phyloP scores from a whole-genome alignment of 2,329 filamentous ascomycete genomes.

The Zasmidium citrigriseum region DNA sequence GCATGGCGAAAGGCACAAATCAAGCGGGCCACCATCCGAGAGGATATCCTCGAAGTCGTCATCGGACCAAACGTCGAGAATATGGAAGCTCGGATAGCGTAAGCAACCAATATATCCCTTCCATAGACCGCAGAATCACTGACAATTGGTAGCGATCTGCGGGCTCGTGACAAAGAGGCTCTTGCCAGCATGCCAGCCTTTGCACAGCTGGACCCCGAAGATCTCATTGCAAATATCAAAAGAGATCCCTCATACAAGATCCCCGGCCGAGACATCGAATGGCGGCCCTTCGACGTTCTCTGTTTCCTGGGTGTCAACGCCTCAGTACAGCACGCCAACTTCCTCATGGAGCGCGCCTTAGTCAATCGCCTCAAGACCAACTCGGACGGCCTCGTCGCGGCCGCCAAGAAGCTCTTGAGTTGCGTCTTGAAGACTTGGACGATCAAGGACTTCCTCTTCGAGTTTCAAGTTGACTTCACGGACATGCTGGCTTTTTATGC shows the following conservation, averaged over 20 bases:
- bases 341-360: constrained; percentile 22
- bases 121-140: no score
- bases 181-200: constrained; percentile 14
- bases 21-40: constrained; percentile 10
- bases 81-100: constrained; percentile 14
- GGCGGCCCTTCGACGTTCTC: constrained; percentile 18
- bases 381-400: constrained; percentile 11
- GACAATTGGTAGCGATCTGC: constrained; percentile 7
- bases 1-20: constrained; percentile 19
- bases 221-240: constrained; percentile 15
- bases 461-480: constrained; percentile 20
- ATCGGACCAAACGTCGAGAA: constrained; percentile 13
- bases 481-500: constrained; percentile 21
- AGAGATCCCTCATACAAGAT: constrained; percentile 14
- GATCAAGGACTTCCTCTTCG: constrained; percentile 15
- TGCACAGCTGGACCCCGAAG: constrained; percentile 14
- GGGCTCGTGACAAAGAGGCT: constrained; percentile 14
- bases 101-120: background rate
- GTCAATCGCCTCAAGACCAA: constrained; percentile 16
- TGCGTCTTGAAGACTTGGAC: constrained; percentile 16
- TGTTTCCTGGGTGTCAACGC: constrained; percentile 15
- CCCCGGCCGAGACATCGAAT: constrained; percentile 9
- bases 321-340: constrained; percentile 13
- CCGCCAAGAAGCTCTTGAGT: constrained; percentile 14
- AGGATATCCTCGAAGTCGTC: constrained; percentile 23